These are phyloP conservation scores for Diaporthe velutina DNA, from an alignment of 2,329 filamentous ascomycete species.

Conservation along the genomic window DNA sequence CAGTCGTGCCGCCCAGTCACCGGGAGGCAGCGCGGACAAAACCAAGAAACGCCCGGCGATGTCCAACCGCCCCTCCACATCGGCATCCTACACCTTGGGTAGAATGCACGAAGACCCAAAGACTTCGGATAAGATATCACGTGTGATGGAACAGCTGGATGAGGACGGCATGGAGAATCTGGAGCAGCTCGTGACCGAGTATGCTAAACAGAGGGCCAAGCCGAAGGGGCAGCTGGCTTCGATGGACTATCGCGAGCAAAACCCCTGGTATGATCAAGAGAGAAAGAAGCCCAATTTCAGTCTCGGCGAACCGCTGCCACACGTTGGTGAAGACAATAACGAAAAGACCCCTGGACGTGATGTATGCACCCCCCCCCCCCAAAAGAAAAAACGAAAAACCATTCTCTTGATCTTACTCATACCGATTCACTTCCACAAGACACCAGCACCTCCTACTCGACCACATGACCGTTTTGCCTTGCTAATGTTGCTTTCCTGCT, in stretches of 20 bases:
- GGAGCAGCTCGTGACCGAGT: slow-evolving; percentile 19
- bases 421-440: background rate
- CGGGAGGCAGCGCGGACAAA: background rate
- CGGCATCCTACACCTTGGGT: slow-evolving; percentile 20
- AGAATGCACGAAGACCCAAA: slow-evolving; percentile 30
- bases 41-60: slow-evolving; percentile 1
- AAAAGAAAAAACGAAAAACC: no score
- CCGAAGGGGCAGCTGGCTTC: slow-evolving; percentile 29
- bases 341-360: background rate
- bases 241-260: slow-evolving; percentile 42
- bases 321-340: slow-evolving; percentile 5
- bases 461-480: no score
- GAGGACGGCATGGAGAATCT: slow-evolving; percentile 29
- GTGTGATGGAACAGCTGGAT: slow-evolving; percentile 34
- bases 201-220: slow-evolving; percentile 22
- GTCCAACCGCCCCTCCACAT: slow-evolving; percentile 7
- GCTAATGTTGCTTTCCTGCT: background rate
- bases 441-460: background rate
- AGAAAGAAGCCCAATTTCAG: slow-evolving; percentile 45
- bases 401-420: background rate
- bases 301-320: slow-evolving; percentile 44
- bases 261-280: slow-evolving; percentile 44
- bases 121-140: slow-evolving; percentile 21
- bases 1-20: background rate
- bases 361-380: background rate